Conservation (phyloP, 441 rosid species). For the Isatis lusitanica region DNA sequence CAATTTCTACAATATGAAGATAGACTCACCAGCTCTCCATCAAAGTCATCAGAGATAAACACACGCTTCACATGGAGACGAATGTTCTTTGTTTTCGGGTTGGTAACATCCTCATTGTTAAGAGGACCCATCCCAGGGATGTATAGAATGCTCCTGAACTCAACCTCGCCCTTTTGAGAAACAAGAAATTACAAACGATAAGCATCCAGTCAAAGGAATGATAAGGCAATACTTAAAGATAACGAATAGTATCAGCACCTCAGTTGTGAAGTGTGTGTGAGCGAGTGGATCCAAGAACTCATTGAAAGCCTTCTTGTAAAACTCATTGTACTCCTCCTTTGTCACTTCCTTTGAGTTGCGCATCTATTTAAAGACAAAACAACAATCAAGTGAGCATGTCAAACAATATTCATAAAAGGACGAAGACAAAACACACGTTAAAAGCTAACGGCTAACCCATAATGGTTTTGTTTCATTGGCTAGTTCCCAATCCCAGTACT, state of each 20-base stretch:
- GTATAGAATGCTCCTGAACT: slow-evolving; percentile 90
- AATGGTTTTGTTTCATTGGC: slow-evolving; percentile 94
- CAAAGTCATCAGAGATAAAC: slow-evolving; percentile 98
- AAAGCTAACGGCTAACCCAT: slow-evolving; percentile 64
- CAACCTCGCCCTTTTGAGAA: slow-evolving; percentile 86
- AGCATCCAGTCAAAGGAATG: neutral
- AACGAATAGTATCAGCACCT: slow-evolving; percentile 48
- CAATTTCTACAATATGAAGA: neutral
- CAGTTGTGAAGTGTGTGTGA: slow-evolving; percentile 83
- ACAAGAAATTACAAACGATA: neutral
- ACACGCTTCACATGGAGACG: slow-evolving; percentile 93
- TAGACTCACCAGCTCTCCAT: slow-evolving; percentile 90
- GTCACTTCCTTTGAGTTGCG: slow-evolving; percentile 78
- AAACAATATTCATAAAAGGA: neutral
- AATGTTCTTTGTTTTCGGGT: slow-evolving; percentile 90
- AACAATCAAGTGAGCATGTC: slow-evolving; percentile 7
- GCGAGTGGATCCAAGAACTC: slow-evolving; percentile 94
- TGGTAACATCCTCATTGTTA: slow-evolving; percentile 80
- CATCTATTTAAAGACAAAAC: slow-evolving; percentile 54
- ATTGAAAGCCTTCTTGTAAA: slow-evolving; percentile 89
- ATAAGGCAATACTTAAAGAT: neutral
- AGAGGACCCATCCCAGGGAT: slow-evolving; percentile 99
- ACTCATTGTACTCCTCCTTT: slow-evolving; percentile 82
- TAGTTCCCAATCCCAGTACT: slow-evolving; percentile 97
- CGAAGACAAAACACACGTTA: neutral